Percentiles rank a stretch among this genome's conserved stretches.
phyloP scores from a whole-genome alignment of 2,329 filamentous ascomycete species.

The Setomelanomma holmii region DNA sequence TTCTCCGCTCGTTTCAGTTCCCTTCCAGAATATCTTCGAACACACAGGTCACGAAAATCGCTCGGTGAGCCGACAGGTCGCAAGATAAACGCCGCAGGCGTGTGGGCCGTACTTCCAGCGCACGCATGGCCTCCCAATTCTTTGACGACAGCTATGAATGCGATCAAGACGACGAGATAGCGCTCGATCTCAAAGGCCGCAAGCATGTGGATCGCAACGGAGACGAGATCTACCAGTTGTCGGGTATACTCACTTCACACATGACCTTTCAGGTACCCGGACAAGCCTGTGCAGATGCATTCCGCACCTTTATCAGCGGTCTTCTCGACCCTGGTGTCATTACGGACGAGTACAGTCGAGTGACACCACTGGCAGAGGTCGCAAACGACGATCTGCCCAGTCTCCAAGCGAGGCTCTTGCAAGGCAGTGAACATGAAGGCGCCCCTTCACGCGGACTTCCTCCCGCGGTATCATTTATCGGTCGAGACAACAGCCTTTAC shows the following conservation, averaged over 20 bases:
- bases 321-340: slow-evolving; percentile 1
- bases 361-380: slow-evolving; percentile 1
- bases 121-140: slow-evolving; percentile 1
- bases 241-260: slow-evolving; percentile 9
- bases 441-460: no score
- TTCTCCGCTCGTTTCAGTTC: no score
- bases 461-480: no score
- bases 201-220: not conserved
- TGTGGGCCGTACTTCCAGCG: no score
- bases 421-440: no score
- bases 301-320: slow-evolving; percentile 4
- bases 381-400: slow-evolving; percentile 1
- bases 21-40: no score
- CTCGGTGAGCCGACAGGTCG: no score
- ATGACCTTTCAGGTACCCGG: slow-evolving; percentile 7
- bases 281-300: slow-evolving; percentile 2
- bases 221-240: slow-evolving; percentile 22
- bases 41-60: no score
- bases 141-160: not conserved
- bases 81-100: no score
- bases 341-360: slow-evolving; percentile 9
- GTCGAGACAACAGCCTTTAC: no score
- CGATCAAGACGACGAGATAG: not conserved
- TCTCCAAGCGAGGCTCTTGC: slow-evolving; percentile 8
- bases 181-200: not conserved